phyloP scores from a whole-genome alignment of 371 early-diverging fungal species.

The Dinochytrium kinnereticum region DNA sequence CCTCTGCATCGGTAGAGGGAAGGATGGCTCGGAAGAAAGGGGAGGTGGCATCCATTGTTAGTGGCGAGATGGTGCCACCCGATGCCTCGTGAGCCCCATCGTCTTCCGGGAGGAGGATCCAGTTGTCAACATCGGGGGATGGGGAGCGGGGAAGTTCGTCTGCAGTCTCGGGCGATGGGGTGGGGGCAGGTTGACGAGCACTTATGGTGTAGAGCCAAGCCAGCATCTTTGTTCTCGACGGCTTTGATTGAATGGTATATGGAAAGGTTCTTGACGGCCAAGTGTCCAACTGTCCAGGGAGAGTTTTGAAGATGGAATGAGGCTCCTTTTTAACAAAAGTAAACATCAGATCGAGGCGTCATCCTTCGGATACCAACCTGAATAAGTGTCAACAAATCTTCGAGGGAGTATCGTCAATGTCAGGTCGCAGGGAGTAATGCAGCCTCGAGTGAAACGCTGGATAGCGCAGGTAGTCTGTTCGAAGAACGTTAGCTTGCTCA shows the following conservation, averaged over 20 bases:
- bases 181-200: not conserved
- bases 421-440: not conserved
- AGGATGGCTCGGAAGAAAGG: not conserved
- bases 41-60: not conserved
- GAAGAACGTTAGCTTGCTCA: not conserved
- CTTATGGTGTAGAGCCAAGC: conserved; percentile 8
- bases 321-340: not conserved
- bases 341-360: not conserved
- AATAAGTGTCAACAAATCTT: not conserved
- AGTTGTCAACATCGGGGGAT: conserved; percentile 8
- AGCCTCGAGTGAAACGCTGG: not conserved
- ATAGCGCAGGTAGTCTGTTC: not conserved
- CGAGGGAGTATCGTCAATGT: not conserved
- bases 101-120: not conserved
- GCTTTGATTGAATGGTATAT: not conserved
- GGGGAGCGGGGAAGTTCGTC: not conserved
- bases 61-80: conserved; percentile 8
- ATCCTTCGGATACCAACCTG: not conserved
- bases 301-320: not conserved
- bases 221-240: not conserved
- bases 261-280: not conserved
- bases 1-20: not conserved
- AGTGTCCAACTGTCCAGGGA: not conserved
- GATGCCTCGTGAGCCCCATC: not conserved
- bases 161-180: not conserved